Conservation (phyloP, 257 asterid genomes). For the Henckelia pumila region DNA sequence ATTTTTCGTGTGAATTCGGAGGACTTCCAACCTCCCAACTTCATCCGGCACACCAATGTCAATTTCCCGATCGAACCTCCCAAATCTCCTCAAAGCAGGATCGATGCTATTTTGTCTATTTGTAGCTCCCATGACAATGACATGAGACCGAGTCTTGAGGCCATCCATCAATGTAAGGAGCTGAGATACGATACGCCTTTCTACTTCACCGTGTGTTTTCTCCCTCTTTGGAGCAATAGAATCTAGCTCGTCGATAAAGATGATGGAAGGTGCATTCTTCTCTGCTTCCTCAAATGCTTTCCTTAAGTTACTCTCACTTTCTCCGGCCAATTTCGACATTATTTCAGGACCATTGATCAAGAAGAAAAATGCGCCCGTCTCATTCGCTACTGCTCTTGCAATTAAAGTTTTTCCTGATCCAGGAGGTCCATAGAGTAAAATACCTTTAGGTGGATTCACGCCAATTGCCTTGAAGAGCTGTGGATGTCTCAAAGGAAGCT, state of each 20-base stretch:
- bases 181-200: too few relatives aligned
- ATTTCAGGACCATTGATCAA: too few relatives aligned
- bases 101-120: conserved; percentile 46
- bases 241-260: too few relatives aligned
- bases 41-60: conserved; percentile 54
- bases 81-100: conserved; percentile 43
- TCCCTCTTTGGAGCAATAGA: too few relatives aligned
- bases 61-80: conserved; percentile 49
- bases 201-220: too few relatives aligned
- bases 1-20: conserved; percentile 44
- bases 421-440: conserved; percentile 48
- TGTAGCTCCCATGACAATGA: too few relatives aligned
- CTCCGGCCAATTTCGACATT: too few relatives aligned
- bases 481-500: conserved; percentile 47
- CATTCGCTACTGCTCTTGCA: conserved; percentile 52
- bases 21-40: conserved; percentile 47
- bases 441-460: conserved; percentile 53
- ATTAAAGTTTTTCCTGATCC: conserved; percentile 51
- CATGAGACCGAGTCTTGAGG: too few relatives aligned
- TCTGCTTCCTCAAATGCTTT: too few relatives aligned
- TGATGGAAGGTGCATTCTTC: too few relatives aligned
- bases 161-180: too few relatives aligned
- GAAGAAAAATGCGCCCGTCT: conserved; percentile 51
- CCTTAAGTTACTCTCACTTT: too few relatives aligned
- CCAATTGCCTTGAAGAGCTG: conserved; percentile 50